Base-by-base conservation (phyloP, 805 yeast genomes). In the Saccharomycopsis malanga region DNA sequence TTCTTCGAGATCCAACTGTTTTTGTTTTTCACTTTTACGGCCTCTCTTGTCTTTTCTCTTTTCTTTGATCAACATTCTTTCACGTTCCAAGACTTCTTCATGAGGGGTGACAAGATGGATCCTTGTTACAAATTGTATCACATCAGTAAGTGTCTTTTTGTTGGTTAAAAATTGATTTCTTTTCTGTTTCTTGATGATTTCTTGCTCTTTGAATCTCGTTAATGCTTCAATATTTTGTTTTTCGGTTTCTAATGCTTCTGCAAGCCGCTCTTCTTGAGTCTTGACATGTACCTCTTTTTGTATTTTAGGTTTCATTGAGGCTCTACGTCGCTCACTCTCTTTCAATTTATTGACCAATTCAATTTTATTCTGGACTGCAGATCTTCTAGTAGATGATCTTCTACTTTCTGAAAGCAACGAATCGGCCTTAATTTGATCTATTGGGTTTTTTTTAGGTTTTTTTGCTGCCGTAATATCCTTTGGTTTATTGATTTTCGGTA, bases 161-260 rank as follows among this genome's bases (percentile, higher is more conserved):
- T 82, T 82, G 49, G 78, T 70, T 61, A 85, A 77, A 50, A 84
- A 65, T 39, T 83, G 87, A 47, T 89, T 69, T 58, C 89, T 91
- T 45, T 74, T 75, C 61, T 82, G 81, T 60, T 87, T 87, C 57
- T 87, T 81, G 40, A 78, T 81, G 36, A 83, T 68, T 61, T 93
- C 98, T 59, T 86, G 91, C 57, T 89, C 94, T 56, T 82, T 77
- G 59, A 85, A 93, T 57, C 75, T 71, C 53, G 83, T 79, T 54
- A 93, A 68, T 2, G 96, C 83, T 23, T 77, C 68, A 2, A 79
- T 67, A 61, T 93, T 93, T 38, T 75, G 73, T 59, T 74, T 72
- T 63, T 93, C 98, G 0, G 97, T 93, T 56, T 81, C 83, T 39
- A 80, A 68, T 1, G 98, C 98, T 61, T 87, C 93, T n/a, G 74